Base-by-base conservation (phyloP, 1,284 basidiomycete genomes). In the Papiliotrema nemorosa region DNA sequence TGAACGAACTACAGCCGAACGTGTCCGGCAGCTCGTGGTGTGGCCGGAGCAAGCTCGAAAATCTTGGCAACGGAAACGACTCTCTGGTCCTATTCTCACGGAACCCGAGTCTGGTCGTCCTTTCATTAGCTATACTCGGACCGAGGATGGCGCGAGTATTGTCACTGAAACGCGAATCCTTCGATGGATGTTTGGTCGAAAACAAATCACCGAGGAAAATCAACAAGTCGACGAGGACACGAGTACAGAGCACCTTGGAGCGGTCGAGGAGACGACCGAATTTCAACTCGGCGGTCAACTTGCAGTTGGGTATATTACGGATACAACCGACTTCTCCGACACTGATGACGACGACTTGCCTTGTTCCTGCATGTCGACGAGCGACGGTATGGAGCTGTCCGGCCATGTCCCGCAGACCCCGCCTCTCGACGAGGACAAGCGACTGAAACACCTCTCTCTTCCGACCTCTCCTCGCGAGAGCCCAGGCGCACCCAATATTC, bases 111-210 rank as follows among this genome's bases (percentile, higher is more conserved):
- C 29, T 6, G 37, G 20, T 5, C 50, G 69, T 12, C 69, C 72
- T 2, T 74, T 74, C 50, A 54, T 73, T 27, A 60, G 58, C 9
- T 72, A 67, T 45, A 71, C 72, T 0, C 52, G 66, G 21, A 73
- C 68, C 3, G 59, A 63, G 27, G 70, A 73, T 40, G 72, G 69
- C 0, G 53, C 62, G 20, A 63, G 60, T 20, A 53, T 73, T 5
- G 36, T 67, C 10, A 72, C 71, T 6, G 69, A 72, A 44, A 56
- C 67, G 12, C 52, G 53, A 25, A 57, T 67, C 12, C 55, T 74
- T 5, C 48, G 60, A 36, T 44, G 50, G 31, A 45, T 67, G 55
- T 66, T 69, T 51, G 55, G 48, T 34, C 52, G 54, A 27, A 47
- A 60, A 12, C 29, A 14, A 31, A 7, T 31, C 29, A 14, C 7